Evolutionary conservation across 495 filamentous ascomycete genomes (phyloP), one percentile per base, ranked within the genome.

Genomic region (Parathielavia appendiculata): DNA sequence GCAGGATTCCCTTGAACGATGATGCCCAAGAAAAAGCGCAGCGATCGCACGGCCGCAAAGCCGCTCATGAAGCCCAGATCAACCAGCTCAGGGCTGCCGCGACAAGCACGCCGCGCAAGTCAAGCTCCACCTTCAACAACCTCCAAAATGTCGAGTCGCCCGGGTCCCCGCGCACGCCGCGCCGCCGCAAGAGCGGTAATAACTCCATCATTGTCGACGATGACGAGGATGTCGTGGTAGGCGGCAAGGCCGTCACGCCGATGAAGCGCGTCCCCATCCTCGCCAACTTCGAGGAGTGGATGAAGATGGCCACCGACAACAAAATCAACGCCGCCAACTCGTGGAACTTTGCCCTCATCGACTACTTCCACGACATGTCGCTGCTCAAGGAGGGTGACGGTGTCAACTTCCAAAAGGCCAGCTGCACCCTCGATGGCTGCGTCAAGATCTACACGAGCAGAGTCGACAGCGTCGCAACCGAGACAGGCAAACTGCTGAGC

Each of bases 281-380:
- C 52, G 95, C 95, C 52, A 97, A 97, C 73, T 99, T 97, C 66
- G 93, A 99, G 72, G 95, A 99, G 68, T 97, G 93, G 93, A 97
- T 99, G 95, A 99, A 97, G 81, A 92, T 97, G 90, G 95, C 95
- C 11, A 97, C 92, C 22, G 93, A 99, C 76, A 99, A 99, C 78
- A 99, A 99, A 79, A 99, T 99, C 75, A 99, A 97, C 69, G 95
- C 93, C 43, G 85, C 88, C 23, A 99, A 99, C 71, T 97, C 93
- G 17, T 99, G 93, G 93, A 97, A 97, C 67, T 97, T 99, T 72
- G 93, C 93, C 2, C 81, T 99, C 8, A 99, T 99, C 68, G 93
- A 99, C 71, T 99, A 99, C 71, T 99, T 99, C 67, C 92, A 99
- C 66, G 93, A 99, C 66, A 97, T 99, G 95, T 96, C 91, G 6